Evolutionary conservation across 2,329 filamentous ascomycete genomes (phyloP), one percentile per base, ranked within the genome.

Genomic region (Daldinia sp.): DNA sequence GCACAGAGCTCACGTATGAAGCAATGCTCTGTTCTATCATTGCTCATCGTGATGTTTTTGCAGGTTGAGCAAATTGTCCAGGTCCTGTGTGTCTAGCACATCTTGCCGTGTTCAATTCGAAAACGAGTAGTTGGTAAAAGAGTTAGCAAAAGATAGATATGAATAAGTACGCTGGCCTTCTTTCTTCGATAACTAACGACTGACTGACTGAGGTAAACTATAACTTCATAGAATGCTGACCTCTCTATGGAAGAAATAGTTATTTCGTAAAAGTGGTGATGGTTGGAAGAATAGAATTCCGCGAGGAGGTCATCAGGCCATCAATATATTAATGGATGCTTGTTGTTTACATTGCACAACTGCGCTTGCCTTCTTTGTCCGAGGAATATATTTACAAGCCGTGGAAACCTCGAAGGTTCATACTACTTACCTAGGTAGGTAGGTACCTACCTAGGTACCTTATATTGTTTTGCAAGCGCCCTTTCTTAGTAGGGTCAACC

Each of bases 51-150:
- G 46, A 66, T 9, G n/a, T 13, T 60, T 15, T 10, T 2, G 30
- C 67, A 69, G 1, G 23, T 48, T 42, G 39, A 7, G 30, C 67
- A 69, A 51, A 66, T 12, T 6, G n/a, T 41, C 26, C 61, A 66
- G 20, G 48, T 28, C 50, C 28, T 60, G 50, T 60, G 54, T 54
- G 63, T 12, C 46, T 41, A 39, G 42, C 67, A 69, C 67, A 69
- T 69, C 37, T 60, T 65, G 66, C 12, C 15, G 39, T 15, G 35
- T 15, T 42, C 10, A 2, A 37, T 37, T 4, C 23, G 6, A 54
- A 37, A 26, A 4, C 12, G 13, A 23, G 35, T 10, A 15, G 23
- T 42, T 23, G 6, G 7, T 56, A 41, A 28, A 23, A 23, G 20
- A 15, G 10, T 42, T 13, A 23, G 3, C 15, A 20, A 12, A 18